Evolutionary conservation across 1,139 yeast species (phyloP).

Genomic region (Zygoascus meyerae): DNA sequence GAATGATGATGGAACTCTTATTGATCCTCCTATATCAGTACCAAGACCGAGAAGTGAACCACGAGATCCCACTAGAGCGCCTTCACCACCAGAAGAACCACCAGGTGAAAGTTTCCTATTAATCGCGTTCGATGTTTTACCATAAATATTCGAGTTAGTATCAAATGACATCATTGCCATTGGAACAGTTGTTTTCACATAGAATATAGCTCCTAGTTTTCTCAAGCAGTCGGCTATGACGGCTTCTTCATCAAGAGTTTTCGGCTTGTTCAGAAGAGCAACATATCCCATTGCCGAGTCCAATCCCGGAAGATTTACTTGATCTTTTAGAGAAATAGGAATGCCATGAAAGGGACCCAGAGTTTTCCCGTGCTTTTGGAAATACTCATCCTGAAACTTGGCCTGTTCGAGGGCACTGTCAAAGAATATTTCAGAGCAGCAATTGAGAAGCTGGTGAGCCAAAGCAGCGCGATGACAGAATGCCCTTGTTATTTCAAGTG

Average conservation of each 20-base stretch:
- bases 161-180: constrained; percentile 51
- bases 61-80: constrained; percentile 45
- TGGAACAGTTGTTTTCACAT: constrained; percentile 54
- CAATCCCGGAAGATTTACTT: constrained; percentile 49
- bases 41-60: constrained; percentile 65
- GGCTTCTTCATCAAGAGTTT: constrained; percentile 6
- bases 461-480: constrained; percentile 51
- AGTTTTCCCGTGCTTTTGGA: constrained; percentile 34
- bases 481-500: constrained; percentile 23
- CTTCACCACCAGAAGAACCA: constrained; percentile 79
- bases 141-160: constrained; percentile 45
- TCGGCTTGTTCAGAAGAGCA: not conserved
- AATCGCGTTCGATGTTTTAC: constrained; percentile 49
- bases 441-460: constrained; percentile 49
- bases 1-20: constrained; percentile 70
- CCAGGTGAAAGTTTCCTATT: constrained; percentile 52
- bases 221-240: constrained; percentile 27
- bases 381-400: constrained; percentile 36
- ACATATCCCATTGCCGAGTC: constrained; percentile 17
- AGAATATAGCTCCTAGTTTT: constrained; percentile 48
- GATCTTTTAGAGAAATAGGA: constrained; percentile 54
- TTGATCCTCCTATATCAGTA: constrained; percentile 75
- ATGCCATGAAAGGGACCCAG: constrained; percentile 48
- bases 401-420: constrained; percentile 36
- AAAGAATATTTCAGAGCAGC: constrained; percentile 31